Evolutionary conservation across 257 asterid species (phyloP), one percentile per base, ranked within the genome.

Genomic region (Coffea canephora): DNA sequence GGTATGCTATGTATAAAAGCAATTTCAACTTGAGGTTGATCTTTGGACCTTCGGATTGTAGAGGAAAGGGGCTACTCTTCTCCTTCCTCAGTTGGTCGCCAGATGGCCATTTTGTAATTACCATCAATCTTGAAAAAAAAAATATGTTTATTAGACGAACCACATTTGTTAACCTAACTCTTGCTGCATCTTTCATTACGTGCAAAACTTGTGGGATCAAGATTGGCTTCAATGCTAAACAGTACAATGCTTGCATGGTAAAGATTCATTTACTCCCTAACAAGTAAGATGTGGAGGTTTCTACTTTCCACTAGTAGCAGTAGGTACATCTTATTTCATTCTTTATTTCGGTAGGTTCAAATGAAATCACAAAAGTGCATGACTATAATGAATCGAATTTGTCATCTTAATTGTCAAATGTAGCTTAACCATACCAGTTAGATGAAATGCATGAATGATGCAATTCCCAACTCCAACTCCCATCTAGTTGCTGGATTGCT

Each of bases 51-150:
- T 49, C 64, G 15, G 43, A 46, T 59, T 79, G 77, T n/a, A 45
- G 71, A n/a, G 49, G 77, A 62, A 27, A 16, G 31, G 54, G 8
- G 49, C 54, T 55, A 72, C 65, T 27, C 76, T 59, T 45, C 23
- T 27, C 21, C 65, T 25, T 34, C 45, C 66, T 16, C 71, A 13
- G 46, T 59, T 34, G 54, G 68, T 45, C 27, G 54, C 19, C 41
- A 41, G 78, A 34, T 77, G 81, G 41, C 52, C 50, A 49, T 65
- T 77, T 34, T 69, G 76, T 69, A 54, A 55, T 72, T 61, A 46
- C 19, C 31, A 59, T 55, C 62, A 70, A 70, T 57, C 19, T 39
- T 4, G 45, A 4, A 52, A 57, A 55, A 11, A n/a, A 36, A 34
- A 50, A 25, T 0, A 50, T 57, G 4, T 57, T 36, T 49, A 67